Evolutionary conservation across 306 rosid species (phyloP).

Genomic region (Lathyrus sativus): DNA sequence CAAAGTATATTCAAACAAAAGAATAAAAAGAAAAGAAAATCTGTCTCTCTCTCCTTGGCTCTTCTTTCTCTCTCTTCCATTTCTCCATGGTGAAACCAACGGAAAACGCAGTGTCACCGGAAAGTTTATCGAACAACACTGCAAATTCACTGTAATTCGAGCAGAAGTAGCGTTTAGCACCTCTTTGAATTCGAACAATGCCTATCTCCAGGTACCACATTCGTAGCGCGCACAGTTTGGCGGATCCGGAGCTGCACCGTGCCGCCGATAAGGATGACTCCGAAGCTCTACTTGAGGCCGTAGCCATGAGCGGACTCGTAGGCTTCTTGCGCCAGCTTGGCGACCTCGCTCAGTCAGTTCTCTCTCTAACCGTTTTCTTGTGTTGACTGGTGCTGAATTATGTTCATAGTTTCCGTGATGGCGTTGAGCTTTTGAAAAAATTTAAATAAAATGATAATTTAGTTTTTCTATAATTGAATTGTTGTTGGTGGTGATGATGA

Average conservation of each 20-base stretch:
- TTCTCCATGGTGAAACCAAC: slow-evolving; percentile 45
- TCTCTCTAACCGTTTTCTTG: background rate
- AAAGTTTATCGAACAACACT: background rate
- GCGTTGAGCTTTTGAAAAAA: background rate
- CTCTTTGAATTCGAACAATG: slow-evolving; percentile 44
- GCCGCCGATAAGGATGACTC: slow-evolving; percentile 89
- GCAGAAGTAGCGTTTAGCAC: slow-evolving; percentile 35
- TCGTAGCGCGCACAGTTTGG: slow-evolving; percentile 70
- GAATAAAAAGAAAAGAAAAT: background rate
- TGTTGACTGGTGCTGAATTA: background rate
- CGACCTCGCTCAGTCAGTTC: slow-evolving; percentile 84
- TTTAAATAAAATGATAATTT: background rate
- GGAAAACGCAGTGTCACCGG: slow-evolving; percentile 45
- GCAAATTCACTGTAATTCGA: background rate
- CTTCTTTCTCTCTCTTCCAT: slow-evolving; percentile 34
- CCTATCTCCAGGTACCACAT: slow-evolving; percentile 79
- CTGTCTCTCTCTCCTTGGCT: slow-evolving; percentile 5
- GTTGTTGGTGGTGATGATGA: background rate
- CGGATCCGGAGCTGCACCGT: slow-evolving; percentile 82
- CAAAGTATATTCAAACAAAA: background rate
- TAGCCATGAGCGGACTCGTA: slow-evolving; percentile 85
- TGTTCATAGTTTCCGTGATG: background rate
- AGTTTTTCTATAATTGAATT: slow-evolving; percentile 18
- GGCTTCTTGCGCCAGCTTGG: slow-evolving; percentile 98
- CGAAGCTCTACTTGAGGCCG: slow-evolving; percentile 83